Evolutionary conservation across 441 rosid genomes (phyloP), one percentile per base, ranked within the genome.

Genomic region (Populus hybrid): DNA sequence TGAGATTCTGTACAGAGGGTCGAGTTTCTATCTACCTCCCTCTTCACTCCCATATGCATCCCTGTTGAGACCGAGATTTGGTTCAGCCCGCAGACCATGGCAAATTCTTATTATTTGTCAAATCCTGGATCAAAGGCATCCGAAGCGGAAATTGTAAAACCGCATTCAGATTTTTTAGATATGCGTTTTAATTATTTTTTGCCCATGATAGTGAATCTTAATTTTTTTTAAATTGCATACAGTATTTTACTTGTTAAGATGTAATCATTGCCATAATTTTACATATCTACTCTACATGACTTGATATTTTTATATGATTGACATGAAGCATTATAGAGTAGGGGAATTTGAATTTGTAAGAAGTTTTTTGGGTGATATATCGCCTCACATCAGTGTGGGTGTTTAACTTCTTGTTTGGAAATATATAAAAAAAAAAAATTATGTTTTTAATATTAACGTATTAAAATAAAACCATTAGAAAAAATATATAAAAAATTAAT

Each of bases 111-210:
- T 30, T 3, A 30, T 61, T 57, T 78, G 23, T 68, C 36, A 18
- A 30, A 32, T 35, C 77, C 5, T 5, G 24, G 14, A 9, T 73
- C 64, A 30, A 30, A 67, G 70, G 50, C 59, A 36, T 63, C 65
- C 23, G 38, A 40, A 36, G 53, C 63, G 50, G 42, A 72, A 71
- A 76, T 42, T 59, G 74, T 57, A 57, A 69, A 69, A 36, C n/a
- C 1, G 61, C n/a, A 74, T 63, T 40, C 79, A 69, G 67, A 4
- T 1, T 30, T 30, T 30, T 30, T 50, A 50, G 57, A 50, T 50
- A 38, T 0, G 2, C 3, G 46, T 14, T 50, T 50, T 14, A 50
- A 50, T 50, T 14, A 1, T 14, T 50, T 50, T 50, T 50, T 5
- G 57, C 57, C 57, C 57, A 14, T 50, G 57, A 50, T 50, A 14